These are phyloP conservation scores for Fusarium oligoseptatum DNA, from an alignment of 2,329 filamentous ascomycete genomes.

Conservation along the genomic window DNA sequence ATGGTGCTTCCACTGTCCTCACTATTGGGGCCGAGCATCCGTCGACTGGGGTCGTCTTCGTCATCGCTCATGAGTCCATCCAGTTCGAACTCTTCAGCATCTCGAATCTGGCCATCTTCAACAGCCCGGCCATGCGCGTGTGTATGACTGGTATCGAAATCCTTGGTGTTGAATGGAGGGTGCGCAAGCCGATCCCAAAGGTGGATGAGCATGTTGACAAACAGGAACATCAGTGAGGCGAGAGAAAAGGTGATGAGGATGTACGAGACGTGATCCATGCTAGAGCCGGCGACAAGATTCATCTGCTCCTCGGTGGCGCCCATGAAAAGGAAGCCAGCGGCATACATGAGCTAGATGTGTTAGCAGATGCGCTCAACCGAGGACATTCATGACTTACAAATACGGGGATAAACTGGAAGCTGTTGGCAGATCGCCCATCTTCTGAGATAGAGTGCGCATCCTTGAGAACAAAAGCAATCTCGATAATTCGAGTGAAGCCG, in stretches of 20 bases:
- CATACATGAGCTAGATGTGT: constrained; percentile 79
- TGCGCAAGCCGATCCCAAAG: constrained; percentile 78
- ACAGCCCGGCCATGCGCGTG: constrained; percentile 51
- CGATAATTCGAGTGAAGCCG: constrained; percentile 86
- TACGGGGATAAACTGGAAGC: constrained; percentile 68
- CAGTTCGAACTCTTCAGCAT: constrained; percentile 94
- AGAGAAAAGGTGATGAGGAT: constrained; percentile 92
- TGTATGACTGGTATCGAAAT: constrained; percentile 53
- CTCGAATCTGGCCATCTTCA: constrained; percentile 73
- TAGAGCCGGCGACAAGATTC: constrained; percentile 77
- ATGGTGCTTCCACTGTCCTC: constrained; percentile 48
- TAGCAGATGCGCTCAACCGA: constrained; percentile 7
- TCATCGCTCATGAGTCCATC: constrained; percentile 92
- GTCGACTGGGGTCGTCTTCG: constrained; percentile 71
- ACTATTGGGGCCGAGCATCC: constrained; percentile 47
- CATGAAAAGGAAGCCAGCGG: constrained; percentile 97
- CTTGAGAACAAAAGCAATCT: constrained; percentile 87
- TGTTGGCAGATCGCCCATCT: constrained; percentile 77
- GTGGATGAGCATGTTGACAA: constrained; percentile 86
- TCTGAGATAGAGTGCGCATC: constrained; percentile 76
- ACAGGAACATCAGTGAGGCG: constrained; percentile 91
- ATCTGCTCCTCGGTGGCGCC: constrained; percentile 98
- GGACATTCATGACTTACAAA: constrained; percentile 61
- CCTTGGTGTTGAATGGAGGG: constrained; percentile 53
- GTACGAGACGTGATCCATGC: constrained; percentile 91